Conservation (phyloP, 2,329 filamentous ascomycete genomes). For the Fusarium chaquense region DNA sequence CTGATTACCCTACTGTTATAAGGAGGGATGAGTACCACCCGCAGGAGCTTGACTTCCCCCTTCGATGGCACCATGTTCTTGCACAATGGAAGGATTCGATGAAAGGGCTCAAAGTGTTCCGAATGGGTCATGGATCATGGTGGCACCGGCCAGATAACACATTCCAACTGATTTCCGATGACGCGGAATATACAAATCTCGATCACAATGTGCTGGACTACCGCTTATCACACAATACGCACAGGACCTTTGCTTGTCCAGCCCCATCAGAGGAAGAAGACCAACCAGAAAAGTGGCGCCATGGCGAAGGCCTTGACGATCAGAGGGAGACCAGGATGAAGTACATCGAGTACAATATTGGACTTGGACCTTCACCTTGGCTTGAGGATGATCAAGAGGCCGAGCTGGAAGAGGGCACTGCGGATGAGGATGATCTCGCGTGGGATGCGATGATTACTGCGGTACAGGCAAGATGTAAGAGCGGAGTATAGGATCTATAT, state of each 20-base stretch:
- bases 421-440: constrained; percentile 10
- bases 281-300: not conserved
- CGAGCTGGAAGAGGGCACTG: constrained; percentile 15
- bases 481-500: rapidly evolving
- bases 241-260: constrained; percentile 10
- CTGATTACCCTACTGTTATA: not conserved
- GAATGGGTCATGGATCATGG: constrained; percentile 4
- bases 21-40: not conserved
- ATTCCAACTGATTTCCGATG: rapidly evolving
- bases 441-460: not conserved
- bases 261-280: rapidly evolving
- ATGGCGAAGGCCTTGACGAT: not conserved
- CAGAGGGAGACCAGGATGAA: not conserved
- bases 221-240: not conserved
- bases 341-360: constrained; percentile 20
- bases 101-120: constrained; percentile 22
- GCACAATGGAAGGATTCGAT: constrained; percentile 16
- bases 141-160: not conserved
- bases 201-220: not conserved
- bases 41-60: not conserved
- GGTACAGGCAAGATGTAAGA: rapidly evolving
- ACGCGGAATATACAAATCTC: not conserved
- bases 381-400: rapidly evolving
- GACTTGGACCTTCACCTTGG: not conserved
- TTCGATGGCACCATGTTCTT: constrained; percentile 33